Evolutionary conservation across 1,139 yeast genomes (phyloP), one percentile per base, ranked within the genome.

Genomic region (Sugiyamaella sp.): DNA sequence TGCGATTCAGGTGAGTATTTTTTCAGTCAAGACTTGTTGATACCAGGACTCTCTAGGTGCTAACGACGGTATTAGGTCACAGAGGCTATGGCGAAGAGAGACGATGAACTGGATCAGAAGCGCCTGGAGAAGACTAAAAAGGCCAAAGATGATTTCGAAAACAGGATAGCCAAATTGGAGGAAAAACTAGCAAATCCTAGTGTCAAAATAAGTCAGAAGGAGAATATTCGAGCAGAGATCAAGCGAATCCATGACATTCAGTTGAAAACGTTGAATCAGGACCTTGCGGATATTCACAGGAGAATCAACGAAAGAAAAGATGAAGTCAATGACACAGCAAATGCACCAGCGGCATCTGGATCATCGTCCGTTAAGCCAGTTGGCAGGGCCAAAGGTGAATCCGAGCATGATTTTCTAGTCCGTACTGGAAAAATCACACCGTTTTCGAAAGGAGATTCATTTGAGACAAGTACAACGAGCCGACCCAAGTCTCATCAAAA

Each of bases 341-440:
- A 3, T 3, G 3, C 45, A 4, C 9, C 60, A 48, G 53, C 56
- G n/a, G 52, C 56, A 14, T 20, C 58, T 27, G 41, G 44, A 19
- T 45, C 46, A 37, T 53, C 46, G 3, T 35, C 47, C 2, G 43
- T 44, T 0, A 62, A 56, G 1, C 60, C 61, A 1, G 69, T 68
- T 16, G 76, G 67, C 12, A 67, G 72, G 56, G 73, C 80, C 4
- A 81, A 86, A 0, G 87, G 81, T 20, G 99, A 93, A 66, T 72
- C 88, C 0, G 89, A 87, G 63, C 81, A 81, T 54, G 98, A 91
- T 52, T 93, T 72, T 66, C 74, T 93, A 58, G 80, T 93, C 0
- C 76, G 99, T 59, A 91, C 91, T 0, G 99, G 99, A 40, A 85
- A 89, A 67, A 83, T 90, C 54, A 93, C 99, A 0, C 99, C 99